These are phyloP conservation scores for Neonectria coccinea DNA, from an alignment of 2,329 filamentous ascomycete genomes.

Conservation along the genomic window DNA sequence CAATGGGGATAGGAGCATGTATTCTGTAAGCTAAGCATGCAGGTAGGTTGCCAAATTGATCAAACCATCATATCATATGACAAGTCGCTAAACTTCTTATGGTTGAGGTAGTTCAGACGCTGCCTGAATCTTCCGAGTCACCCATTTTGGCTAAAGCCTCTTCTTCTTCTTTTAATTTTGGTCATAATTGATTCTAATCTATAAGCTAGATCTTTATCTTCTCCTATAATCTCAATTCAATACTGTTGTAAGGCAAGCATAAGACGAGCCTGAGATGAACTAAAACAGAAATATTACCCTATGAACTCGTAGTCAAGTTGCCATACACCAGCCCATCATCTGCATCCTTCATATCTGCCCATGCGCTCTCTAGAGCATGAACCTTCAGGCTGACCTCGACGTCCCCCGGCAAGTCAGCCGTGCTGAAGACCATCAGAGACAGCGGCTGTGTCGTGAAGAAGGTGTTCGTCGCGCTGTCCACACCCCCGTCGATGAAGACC, in stretches of 20 bases:
- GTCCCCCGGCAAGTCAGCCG: slow-evolving; percentile 34
- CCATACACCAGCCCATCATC: neutral
- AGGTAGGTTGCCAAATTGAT: neutral
- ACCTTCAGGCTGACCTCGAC: slow-evolving; percentile 41
- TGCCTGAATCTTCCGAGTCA: too few relatives aligned
- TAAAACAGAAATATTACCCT: too few relatives aligned
- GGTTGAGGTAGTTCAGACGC: too few relatives aligned
- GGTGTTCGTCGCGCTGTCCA: slow-evolving; percentile 49
- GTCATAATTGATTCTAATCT: too few relatives aligned
- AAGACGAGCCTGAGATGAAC: too few relatives aligned
- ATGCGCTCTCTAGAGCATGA: slow-evolving; percentile 44
- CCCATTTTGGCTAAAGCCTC: neutral
- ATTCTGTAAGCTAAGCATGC: neutral
- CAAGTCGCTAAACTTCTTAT: neutral
- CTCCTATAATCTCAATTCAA: too few relatives aligned
- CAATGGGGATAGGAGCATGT: neutral
- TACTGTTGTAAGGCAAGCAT: too few relatives aligned
- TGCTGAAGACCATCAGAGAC: slow-evolving; percentile 37
- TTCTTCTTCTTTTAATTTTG: neutral
- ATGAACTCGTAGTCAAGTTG: neutral
- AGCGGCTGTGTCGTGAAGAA: slow-evolving; percentile 48
- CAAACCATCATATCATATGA: neutral
- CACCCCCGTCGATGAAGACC: slow-evolving; percentile 50
- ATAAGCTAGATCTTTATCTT: too few relatives aligned
- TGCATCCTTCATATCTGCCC: slow-evolving; percentile 23